These are phyloP conservation scores for Boletus reticuloceps DNA, from an alignment of 768 basidiomycete genomes.

Conservation along the genomic window DNA sequence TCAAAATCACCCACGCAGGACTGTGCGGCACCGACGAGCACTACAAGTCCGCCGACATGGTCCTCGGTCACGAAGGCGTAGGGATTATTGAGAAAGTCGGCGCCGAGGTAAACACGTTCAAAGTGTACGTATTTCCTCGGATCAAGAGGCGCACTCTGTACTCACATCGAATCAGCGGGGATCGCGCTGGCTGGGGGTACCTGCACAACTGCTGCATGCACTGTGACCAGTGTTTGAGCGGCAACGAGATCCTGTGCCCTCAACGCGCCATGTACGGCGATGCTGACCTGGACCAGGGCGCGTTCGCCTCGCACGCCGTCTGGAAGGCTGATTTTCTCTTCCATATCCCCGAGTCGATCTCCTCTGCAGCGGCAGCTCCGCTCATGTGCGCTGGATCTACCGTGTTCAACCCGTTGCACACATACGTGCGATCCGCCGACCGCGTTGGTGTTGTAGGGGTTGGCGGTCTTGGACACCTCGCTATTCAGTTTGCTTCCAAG, in stretches of 20 bases:
- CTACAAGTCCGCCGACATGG: constrained; percentile 30
- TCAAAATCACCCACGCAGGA: constrained; percentile 34
- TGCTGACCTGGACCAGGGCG: constrained; percentile 32
- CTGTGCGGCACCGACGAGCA: constrained; percentile 42
- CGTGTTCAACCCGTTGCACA: constrained; percentile 27
- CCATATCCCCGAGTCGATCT: constrained; percentile 31
- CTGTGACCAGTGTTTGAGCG: constrained; percentile 34
- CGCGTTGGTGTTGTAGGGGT: constrained; percentile 35
- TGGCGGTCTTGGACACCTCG: constrained; percentile 31
- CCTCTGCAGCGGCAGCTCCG: constrained; percentile 32
- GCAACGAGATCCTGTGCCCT: constrained; percentile 30
- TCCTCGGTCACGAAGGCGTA: constrained; percentile 41
- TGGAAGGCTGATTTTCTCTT: constrained; percentile 37
- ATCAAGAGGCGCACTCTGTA: not conserved
- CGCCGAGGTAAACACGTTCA: constrained; percentile 30
- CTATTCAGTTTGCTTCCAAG: constrained; percentile 17
- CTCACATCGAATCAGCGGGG: constrained; percentile 5
- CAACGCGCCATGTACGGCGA: constrained; percentile 25
- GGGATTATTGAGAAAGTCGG: constrained; percentile 35
- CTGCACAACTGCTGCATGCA: constrained; percentile 30
- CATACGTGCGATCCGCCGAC: constrained; percentile 28
- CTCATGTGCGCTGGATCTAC: constrained; percentile 39
- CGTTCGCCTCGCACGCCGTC: constrained; percentile 34
- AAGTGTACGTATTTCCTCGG: constrained; percentile 24
- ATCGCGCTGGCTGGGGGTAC: constrained; percentile 30